Base-by-base conservation (phyloP, 805 yeast species). In the Danielozyma ontarioensis region DNA sequence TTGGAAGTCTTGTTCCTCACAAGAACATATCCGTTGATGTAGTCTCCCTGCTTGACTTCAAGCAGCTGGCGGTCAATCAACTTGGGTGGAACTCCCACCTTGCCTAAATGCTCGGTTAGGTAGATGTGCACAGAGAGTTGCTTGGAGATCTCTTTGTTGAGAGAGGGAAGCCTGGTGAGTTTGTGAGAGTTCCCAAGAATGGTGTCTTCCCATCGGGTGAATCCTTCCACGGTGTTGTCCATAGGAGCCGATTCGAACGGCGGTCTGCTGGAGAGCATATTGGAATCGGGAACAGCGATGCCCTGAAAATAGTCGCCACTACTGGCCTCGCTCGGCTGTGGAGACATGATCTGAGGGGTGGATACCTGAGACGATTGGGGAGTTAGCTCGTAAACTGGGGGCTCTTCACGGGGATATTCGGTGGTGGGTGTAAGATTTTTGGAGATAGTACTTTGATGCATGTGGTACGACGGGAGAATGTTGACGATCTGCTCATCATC, bases 391-490 rank as follows among this genome's bases (percentile, higher is more conserved):
- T 64, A 63, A 7, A 46, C 36, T 7, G 70, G 70, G 4, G 67
- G 68, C 24, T 49, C 58, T 2, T 48, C 40, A 26, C 54, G 35
- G 17, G 43, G 27, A 28, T 57, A 51, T 21, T 59, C 59, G 1
- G 40, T 37, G 13, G 54, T 46, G 8, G 69, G 67, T 7, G 57
- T 52, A 32, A 62, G 46, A 33, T 48, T 53, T 32, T 58, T 60
- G 14, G 67, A 59, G 27, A 64, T 53, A 3, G 65, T 62, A 13
- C 63, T 54, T 39, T 57, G 61, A 37, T 55, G 59, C 69, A 64
- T 62, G 21, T 57, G 60, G 40, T 64, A 64, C 3, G 68, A 61
- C 3, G 70, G 70, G 13, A 64, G 46, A 28, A 64, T 64, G 33
- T 57, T 61, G 29, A 62, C 45, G 30, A 64, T 43, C 17, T 50